phyloP scores from a whole-genome alignment of 306 rosid genomes.

The Potentilla sterilis region DNA sequence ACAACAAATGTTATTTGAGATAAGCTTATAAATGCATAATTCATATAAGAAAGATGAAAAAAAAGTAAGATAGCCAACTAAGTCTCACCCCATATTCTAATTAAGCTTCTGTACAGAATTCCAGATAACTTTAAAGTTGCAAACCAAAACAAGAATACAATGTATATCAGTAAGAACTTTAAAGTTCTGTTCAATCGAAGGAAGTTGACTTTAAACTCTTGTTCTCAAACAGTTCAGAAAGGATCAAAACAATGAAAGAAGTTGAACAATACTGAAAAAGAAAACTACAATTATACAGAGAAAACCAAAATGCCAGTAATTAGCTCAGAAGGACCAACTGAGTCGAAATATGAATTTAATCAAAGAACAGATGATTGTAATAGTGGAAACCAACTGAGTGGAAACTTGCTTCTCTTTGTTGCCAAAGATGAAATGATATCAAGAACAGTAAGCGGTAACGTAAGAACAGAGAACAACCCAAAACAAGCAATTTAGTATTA shows the following conservation, averaged over 20 bases:
- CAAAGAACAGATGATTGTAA: no score
- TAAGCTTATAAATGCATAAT: not conserved
- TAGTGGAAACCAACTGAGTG: not conserved
- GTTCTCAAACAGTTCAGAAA: constrained; percentile 1
- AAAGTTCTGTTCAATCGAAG: not conserved
- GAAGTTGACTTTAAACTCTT: not conserved
- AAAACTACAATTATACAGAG: not conserved
- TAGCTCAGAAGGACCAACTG: not conserved
- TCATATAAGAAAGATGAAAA: not conserved
- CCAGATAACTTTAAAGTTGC: not conserved
- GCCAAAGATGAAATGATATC: not conserved
- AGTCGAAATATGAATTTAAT: no score
- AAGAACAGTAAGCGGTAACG: not conserved
- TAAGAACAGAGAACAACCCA: not conserved
- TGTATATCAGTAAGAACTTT: not conserved
- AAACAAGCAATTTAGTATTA: not conserved
- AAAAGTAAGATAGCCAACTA: not conserved
- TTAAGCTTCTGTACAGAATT: not conserved
- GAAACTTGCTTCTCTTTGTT: not conserved
- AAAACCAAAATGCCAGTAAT: not conserved
- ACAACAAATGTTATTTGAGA: not conserved
- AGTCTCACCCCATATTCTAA: not conserved
- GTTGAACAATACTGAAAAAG: not conserved
- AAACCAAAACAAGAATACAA: not conserved
- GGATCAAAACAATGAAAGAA: not conserved